A percentile compares a stretch with the other conserved stretches of the same genome.
These are phyloP conservation scores for Silene coronaria DNA, from an alignment of 179 eudicot genomes.

Conservation along the genomic window DNA sequence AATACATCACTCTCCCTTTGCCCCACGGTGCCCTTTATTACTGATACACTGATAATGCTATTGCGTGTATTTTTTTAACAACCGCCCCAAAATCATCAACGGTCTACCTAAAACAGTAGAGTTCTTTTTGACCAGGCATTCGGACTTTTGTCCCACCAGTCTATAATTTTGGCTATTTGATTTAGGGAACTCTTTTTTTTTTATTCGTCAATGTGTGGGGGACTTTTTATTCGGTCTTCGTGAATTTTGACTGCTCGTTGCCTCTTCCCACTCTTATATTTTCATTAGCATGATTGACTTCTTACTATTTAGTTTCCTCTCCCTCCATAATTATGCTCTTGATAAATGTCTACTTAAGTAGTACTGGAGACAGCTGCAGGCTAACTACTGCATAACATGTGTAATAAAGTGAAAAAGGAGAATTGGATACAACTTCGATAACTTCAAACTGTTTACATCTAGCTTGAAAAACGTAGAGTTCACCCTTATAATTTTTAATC, in stretches of 20 bases:
- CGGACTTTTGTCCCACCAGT: background rate
- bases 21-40: background rate
- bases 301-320: too few relatives aligned
- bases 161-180: background rate
- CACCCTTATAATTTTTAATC: too few relatives aligned
- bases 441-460: background rate
- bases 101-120: background rate
- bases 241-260: too few relatives aligned
- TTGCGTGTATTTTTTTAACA: background rate
- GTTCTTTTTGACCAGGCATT: background rate
- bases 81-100: background rate
- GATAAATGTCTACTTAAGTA: background rate
- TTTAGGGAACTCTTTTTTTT: background rate
- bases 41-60: background rate
- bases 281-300: too few relatives aligned
- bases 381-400: background rate
- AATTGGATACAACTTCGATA: background rate
- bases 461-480: background rate
- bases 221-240: too few relatives aligned
- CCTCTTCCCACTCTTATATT: too few relatives aligned
- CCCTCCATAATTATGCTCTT: too few relatives aligned
- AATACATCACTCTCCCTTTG: background rate
- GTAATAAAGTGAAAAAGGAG: background rate
- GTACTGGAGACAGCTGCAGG: background rate
- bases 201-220: too few relatives aligned